These are phyloP conservation scores for Pseudogymnoascus sp. DNA, from an alignment of 2,329 filamentous ascomycete species.

Conservation along the genomic window DNA sequence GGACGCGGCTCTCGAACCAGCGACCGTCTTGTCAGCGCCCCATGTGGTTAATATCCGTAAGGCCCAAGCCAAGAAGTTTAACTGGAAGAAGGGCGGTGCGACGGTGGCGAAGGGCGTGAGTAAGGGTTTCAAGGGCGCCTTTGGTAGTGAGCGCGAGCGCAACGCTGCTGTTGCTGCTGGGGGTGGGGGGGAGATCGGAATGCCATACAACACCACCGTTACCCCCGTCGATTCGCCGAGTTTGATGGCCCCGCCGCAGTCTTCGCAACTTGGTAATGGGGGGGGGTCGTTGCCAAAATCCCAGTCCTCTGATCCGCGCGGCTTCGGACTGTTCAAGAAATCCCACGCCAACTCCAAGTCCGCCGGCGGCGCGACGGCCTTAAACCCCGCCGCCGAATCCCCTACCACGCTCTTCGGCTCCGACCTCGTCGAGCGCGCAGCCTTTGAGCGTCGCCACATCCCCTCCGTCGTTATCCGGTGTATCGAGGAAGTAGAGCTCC, in stretches of 20 bases:
- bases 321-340: constrained; percentile 62
- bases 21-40: constrained; percentile 42
- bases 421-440: constrained; percentile 75
- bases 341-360: constrained; percentile 41
- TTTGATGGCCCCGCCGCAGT: constrained; percentile 14
- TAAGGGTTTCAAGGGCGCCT: constrained; percentile 89
- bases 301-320: constrained; percentile 29
- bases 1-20: background rate
- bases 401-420: constrained; percentile 71
- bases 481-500: constrained; percentile 90
- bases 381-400: constrained; percentile 35
- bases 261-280: background rate
- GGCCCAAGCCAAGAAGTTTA: constrained; percentile 85
- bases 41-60: constrained; percentile 94
- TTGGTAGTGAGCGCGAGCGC: constrained; percentile 56
- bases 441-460: constrained; percentile 81
- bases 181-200: constrained; percentile 54
- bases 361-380: constrained; percentile 22
- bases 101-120: constrained; percentile 89
- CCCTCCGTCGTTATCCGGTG: constrained; percentile 86
- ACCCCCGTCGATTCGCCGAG: constrained; percentile 40
- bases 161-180: constrained; percentile 33
- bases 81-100: constrained; percentile 96
- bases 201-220: constrained; percentile 63
- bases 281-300: background rate